phyloP scores from a whole-genome alignment of 2,329 filamentous ascomycete species.

The Microsporum ferrugineum region DNA sequence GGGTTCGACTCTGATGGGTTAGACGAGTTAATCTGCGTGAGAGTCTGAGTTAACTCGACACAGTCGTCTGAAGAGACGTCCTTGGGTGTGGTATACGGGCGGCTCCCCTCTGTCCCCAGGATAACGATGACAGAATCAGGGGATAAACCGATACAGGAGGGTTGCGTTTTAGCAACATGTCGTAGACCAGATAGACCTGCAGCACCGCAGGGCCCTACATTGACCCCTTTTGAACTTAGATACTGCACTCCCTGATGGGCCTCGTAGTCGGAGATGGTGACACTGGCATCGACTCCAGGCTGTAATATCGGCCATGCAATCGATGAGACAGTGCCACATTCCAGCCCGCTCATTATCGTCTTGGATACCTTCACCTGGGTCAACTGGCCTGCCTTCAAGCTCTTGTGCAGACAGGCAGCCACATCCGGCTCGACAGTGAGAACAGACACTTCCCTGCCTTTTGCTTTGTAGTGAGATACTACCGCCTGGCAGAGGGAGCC shows the following conservation, averaged over 20 bases:
- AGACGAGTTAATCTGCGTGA: constrained; percentile 42
- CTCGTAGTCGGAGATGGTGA: constrained; percentile 52
- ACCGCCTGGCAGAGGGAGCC: constrained; percentile 63
- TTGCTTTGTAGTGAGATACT: constrained; percentile 50
- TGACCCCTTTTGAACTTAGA: constrained; percentile 38
- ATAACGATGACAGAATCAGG: constrained; percentile 50
- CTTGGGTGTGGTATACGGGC: constrained; percentile 41
- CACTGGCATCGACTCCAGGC: constrained; percentile 47
- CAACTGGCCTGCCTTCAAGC: constrained; percentile 38
- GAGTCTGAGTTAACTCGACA: constrained; percentile 33
- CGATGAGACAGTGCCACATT: constrained; percentile 57
- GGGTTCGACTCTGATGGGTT: constrained; percentile 35
- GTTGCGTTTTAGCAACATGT: constrained; percentile 29
- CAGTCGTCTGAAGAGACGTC: constrained; percentile 35
- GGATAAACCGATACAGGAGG: constrained; percentile 29
- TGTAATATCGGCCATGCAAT: constrained; percentile 53
- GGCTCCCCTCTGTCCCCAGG: constrained; percentile 53
- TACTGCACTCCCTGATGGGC: constrained; percentile 48
- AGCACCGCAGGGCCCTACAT: constrained; percentile 53
- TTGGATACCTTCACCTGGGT: constrained; percentile 43
- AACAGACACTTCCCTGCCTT: constrained; percentile 31
- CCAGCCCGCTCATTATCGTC: constrained; percentile 64
- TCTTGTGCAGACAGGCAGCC: constrained; percentile 44
- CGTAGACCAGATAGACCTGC: constrained; percentile 46
- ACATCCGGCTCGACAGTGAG: constrained; percentile 59